Percentiles rank a stretch among this genome's conserved stretches.
These are phyloP conservation scores for Ambispora gerdemannii DNA, from an alignment of 192 early-diverging fungal genomes.

Conservation along the genomic window DNA sequence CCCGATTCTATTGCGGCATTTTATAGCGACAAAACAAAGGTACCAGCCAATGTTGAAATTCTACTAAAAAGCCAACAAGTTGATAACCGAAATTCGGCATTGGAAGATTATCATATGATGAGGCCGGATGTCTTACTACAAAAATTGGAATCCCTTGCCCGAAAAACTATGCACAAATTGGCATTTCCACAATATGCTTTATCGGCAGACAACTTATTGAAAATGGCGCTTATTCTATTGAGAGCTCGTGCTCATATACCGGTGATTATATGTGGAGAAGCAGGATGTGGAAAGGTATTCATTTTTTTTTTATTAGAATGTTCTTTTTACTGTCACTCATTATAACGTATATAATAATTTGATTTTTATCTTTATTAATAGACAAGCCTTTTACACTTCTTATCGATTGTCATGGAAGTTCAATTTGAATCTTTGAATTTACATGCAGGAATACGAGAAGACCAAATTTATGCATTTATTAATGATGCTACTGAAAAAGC, in stretches of 20 bases:
- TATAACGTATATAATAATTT: too few relatives aligned
- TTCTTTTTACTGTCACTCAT: background rate
- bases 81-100: background rate
- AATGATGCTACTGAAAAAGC: background rate
- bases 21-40: slow-evolving; percentile 11
- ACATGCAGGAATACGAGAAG: slow-evolving; percentile 21
- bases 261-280: slow-evolving; percentile 23
- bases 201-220: slow-evolving; percentile 7
- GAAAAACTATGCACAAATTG: background rate
- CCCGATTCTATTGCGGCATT: slow-evolving; percentile 16
- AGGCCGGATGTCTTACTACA: background rate
- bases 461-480: slow-evolving; percentile 20
- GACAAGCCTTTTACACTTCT: slow-evolving; percentile 16
- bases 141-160: slow-evolving; percentile 19
- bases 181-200: slow-evolving; percentile 14
- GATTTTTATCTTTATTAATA: background rate
- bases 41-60: slow-evolving; percentile 4
- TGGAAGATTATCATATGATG: slow-evolving; percentile 25
- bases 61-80: background rate
- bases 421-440: background rate
- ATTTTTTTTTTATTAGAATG: background rate
- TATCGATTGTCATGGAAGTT: slow-evolving; percentile 10
- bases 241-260: slow-evolving; percentile 11
- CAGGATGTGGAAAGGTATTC: slow-evolving; percentile 21
- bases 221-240: slow-evolving; percentile 27